Evolutionary conservation across 352 stramenopile species (phyloP).

Genomic region (Hyaloperonospora brassicae): DNA sequence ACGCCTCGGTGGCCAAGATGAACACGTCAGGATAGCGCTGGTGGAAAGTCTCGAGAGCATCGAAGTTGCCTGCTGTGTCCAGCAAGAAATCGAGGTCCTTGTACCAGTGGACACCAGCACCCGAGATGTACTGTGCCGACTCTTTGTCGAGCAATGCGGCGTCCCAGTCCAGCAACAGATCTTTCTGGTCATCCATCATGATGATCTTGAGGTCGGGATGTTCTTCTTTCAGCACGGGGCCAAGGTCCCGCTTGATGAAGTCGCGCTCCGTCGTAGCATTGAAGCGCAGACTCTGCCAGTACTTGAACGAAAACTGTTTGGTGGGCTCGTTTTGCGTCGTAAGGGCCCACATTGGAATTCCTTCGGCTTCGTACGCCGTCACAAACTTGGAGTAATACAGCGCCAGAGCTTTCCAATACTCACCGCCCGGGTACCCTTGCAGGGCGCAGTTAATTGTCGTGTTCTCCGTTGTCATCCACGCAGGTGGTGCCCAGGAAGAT

Average conservation of each 20-base stretch:
- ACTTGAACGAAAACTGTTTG: constrained; percentile 26
- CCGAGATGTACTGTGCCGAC: constrained; percentile 75
- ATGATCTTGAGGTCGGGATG: constrained; percentile 80
- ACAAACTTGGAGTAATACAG: constrained; percentile 91
- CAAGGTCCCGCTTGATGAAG: constrained; percentile 76
- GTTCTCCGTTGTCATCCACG: constrained; percentile 72
- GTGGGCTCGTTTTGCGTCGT: constrained; percentile 89
- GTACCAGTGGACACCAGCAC: constrained; percentile 92
- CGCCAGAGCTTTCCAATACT: constrained; percentile 67
- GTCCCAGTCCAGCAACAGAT: constrained; percentile 64
- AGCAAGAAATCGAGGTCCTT: constrained; percentile 50
- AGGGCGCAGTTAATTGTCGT: constrained; percentile 41
- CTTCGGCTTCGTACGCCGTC: constrained; percentile 81
- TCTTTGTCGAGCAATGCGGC: constrained; percentile 58
- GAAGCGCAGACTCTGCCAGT: constrained; percentile 68
- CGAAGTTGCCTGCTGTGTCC: constrained; percentile 38
- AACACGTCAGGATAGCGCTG: constrained; percentile 58
- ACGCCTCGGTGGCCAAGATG: constrained; percentile 80
- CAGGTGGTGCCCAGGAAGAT: constrained; percentile 74
- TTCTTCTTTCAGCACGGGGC: constrained; percentile 65
- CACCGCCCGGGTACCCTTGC: constrained; percentile 7
- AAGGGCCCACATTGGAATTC: constrained; percentile 81
- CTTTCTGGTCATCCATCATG: constrained; percentile 89
- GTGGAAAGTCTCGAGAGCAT: constrained; percentile 44
- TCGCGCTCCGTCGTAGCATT: constrained; percentile 46